A percentile compares a stretch with the other conserved stretches of the same genome.
These are phyloP conservation scores for Quercus cerris DNA, from an alignment of 306 rosid species.

Conservation along the genomic window DNA sequence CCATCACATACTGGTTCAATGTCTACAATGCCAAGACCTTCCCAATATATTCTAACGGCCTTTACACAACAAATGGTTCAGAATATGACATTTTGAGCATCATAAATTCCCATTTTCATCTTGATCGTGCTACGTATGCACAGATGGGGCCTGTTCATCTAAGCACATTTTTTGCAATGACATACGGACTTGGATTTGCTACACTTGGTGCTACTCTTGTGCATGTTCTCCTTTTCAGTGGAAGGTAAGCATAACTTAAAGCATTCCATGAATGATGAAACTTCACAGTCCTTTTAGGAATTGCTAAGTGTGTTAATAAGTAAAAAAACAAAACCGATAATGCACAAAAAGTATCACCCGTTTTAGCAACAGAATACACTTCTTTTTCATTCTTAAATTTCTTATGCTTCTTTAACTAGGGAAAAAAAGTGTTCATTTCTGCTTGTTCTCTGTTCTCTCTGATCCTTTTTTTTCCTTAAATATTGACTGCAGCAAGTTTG, in stretches of 20 bases:
- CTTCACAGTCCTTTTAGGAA: not conserved
- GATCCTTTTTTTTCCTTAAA: too few species aligned
- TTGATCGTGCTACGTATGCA: constrained; percentile 48
- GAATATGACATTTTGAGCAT: constrained; percentile 45
- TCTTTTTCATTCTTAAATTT: not conserved
- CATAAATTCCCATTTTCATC: constrained; percentile 58
- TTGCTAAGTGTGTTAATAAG: not conserved
- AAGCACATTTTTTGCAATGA: constrained; percentile 79
- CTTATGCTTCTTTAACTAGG: not conserved
- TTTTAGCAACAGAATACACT: not conserved
- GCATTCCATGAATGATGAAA: not conserved
- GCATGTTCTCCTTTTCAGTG: constrained; percentile 72
- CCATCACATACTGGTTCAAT: constrained; percentile 48
- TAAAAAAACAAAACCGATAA: not conserved
- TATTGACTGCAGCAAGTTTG: too few species aligned
- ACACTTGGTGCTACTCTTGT: constrained; percentile 69
- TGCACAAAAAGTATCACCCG: not conserved
- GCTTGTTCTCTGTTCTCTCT: too few species aligned
- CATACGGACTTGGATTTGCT: constrained; percentile 76
- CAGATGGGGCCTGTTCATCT: constrained; percentile 54
- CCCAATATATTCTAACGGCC: constrained; percentile 57
- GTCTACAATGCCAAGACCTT: constrained; percentile 56
- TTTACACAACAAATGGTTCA: constrained; percentile 59
- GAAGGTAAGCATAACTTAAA: constrained; percentile 40
- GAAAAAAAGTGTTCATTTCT: too few species aligned